A percentile compares a stretch with the other conserved stretches of the same genome.
phyloP scores from a whole-genome alignment of 108 stramenopile genomes.

The Nannochloropsis granulata region DNA sequence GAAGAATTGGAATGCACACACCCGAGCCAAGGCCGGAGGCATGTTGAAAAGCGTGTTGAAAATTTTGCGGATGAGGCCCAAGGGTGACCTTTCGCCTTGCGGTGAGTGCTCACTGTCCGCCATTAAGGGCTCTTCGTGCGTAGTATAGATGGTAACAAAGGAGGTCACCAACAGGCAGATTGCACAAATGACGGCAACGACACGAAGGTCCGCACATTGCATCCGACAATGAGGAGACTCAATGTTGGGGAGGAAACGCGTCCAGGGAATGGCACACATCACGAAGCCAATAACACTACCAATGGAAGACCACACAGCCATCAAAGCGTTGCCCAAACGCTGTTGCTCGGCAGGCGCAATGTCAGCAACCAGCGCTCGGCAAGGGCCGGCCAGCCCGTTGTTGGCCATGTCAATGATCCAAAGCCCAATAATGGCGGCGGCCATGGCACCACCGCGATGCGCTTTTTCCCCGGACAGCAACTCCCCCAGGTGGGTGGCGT shows the following conservation, averaged over 20 bases:
- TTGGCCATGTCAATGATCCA: background rate
- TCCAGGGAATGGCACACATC: background rate
- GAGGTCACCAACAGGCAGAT: background rate
- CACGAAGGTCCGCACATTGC: background rate
- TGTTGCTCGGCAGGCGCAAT: background rate
- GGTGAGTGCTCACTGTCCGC: background rate
- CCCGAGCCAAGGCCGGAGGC: background rate
- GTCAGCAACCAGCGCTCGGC: background rate
- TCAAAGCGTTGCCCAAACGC: background rate
- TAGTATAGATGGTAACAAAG: background rate
- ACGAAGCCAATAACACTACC: background rate
- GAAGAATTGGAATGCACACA: background rate
- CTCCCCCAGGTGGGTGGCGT: background rate
- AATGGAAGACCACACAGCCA: background rate
- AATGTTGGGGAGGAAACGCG: background rate
- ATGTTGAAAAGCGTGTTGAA: background rate
- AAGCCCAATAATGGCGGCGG: background rate
- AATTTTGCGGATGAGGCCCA: background rate
- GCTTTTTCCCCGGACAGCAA: background rate
- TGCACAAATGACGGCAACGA: background rate
- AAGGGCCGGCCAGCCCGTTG: background rate
- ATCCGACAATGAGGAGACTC: background rate
- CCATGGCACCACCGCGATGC: background rate
- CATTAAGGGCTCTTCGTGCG: background rate
- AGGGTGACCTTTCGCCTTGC: background rate